These are phyloP conservation scores for Microascus cirrosus DNA, from an alignment of 2,329 filamentous ascomycete species.

Conservation along the genomic window DNA sequence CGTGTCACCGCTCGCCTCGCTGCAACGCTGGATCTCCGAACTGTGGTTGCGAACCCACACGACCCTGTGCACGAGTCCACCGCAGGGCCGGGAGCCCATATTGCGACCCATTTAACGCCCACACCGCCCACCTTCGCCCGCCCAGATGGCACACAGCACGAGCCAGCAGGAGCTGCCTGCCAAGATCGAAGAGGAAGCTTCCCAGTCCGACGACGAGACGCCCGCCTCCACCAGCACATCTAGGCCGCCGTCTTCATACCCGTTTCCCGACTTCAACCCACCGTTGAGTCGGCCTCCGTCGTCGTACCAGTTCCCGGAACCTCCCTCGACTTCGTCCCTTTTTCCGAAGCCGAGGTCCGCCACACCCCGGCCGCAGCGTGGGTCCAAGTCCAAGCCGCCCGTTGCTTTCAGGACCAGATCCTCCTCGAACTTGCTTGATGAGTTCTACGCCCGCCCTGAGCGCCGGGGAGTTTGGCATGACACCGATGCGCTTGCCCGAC, in stretches of 20 bases:
- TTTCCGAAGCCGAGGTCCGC: not conserved
- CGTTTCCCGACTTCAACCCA: not conserved
- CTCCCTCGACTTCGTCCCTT: not conserved
- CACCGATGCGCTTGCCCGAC: not conserved
- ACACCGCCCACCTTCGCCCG: not conserved
- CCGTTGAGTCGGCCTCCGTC: not conserved
- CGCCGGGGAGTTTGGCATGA: conserved; percentile 2
- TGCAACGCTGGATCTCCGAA: not conserved
- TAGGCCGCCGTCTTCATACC: not conserved
- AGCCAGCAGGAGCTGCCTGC: not conserved
- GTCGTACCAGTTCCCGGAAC: not conserved
- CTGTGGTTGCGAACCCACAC: not conserved
- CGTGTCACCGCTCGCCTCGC: not conserved
- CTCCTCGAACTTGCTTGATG: conserved; percentile 3
- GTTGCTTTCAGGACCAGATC: conserved; percentile 1
- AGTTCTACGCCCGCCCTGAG: conserved; percentile 2
- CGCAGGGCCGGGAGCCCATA: not conserved
- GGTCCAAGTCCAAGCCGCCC: not conserved
- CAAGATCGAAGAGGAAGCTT: not conserved
- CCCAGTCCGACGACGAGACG: not conserved
- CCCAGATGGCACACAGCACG: not conserved
- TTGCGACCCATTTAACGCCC: not conserved
- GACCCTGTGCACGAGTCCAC: not conserved
- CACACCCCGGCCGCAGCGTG: not conserved
- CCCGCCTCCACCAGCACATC: not conserved